These are phyloP conservation scores for Zoysia matrella DNA, from an alignment of 202 grass and related monocot genomes.

Conservation along the genomic window DNA sequence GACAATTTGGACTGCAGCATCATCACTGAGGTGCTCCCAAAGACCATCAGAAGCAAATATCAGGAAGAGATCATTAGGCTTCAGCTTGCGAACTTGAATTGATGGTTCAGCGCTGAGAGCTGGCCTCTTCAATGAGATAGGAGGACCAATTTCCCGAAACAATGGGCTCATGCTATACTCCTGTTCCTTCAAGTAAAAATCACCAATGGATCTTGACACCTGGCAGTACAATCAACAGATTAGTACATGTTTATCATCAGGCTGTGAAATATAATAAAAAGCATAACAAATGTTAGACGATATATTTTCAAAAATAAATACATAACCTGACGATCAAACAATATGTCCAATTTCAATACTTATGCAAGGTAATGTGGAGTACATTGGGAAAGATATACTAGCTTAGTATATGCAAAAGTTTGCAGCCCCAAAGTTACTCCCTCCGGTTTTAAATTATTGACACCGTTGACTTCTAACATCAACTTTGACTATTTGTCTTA, in stretches of 20 bases:
- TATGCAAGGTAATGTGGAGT: neutral
- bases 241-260: neutral
- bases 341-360: neutral
- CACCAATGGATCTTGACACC: conserved; percentile 94
- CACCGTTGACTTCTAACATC: too few species aligned
- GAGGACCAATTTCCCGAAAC: conserved; percentile 63
- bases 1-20: conserved; percentile 86
- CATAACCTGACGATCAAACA: neutral
- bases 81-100: conserved; percentile 71
- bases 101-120: conserved; percentile 87
- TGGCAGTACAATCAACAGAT: conserved; percentile 34
- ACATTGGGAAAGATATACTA: neutral
- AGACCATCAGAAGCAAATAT: conserved; percentile 97
- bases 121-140: conserved; percentile 68
- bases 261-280: conserved; percentile 16
- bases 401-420: conserved; percentile 7
- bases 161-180: conserved; percentile 80
- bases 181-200: conserved; percentile 91
- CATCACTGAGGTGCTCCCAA: conserved; percentile 90
- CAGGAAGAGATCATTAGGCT: conserved; percentile 72
- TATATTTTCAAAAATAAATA: neutral
- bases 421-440: too few species aligned
- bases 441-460: too few species aligned
- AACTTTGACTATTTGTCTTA: too few species aligned
- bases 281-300: neutral